Base-by-base conservation (phyloP, 805 yeast species). In the Starmerella powellii region DNA sequence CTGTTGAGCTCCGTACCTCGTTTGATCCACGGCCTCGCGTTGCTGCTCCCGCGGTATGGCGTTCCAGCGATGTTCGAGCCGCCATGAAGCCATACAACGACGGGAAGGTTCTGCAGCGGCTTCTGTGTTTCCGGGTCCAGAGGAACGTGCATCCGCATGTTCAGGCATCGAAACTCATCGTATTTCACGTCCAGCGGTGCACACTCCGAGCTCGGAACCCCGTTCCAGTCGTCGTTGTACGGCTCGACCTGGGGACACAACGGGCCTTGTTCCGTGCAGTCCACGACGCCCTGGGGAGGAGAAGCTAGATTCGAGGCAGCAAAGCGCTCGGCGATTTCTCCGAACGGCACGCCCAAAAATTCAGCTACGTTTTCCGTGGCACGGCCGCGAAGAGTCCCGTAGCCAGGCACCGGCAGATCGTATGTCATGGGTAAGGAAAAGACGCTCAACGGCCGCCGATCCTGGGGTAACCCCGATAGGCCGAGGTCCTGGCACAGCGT, bases 81-180 rank as follows among this genome's bases (percentile, higher is more conserved):
- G 16, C 68, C 68, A 40, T 64, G 64, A 23, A 64, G 56, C 62
- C 63, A 64, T 8, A 63, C 51, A 1, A 58, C 63, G 6, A 62
- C 64, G 4, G 68, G 68, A 15, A 57, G 42, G n/a, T 24, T 10
- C 26, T 17, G 6, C 10, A 23, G 6, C 10, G 26, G 26, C 26
- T 10, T 6, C 10, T 10, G 10, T 10, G 26, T 23, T 6, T 10
- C 10, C 23, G 31, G 37, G 15, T 15, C 34, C 10, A 37, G 28
- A 27, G 50, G 50, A 24, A 15, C 41, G 4, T 56, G 54, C 15
- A 61, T 50, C 40, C 56, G 47, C 38, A 61, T 47, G 38, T 60
- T 60, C 34, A 58, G 48, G 42, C 64, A 61, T 15, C 47, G 46
- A 23, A 56, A 48, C 41, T 61, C 64, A 34, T 58, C 62, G 31